Base-by-base conservation (phyloP, 768 basidiomycete species). In the Nidularia sp. region DNA sequence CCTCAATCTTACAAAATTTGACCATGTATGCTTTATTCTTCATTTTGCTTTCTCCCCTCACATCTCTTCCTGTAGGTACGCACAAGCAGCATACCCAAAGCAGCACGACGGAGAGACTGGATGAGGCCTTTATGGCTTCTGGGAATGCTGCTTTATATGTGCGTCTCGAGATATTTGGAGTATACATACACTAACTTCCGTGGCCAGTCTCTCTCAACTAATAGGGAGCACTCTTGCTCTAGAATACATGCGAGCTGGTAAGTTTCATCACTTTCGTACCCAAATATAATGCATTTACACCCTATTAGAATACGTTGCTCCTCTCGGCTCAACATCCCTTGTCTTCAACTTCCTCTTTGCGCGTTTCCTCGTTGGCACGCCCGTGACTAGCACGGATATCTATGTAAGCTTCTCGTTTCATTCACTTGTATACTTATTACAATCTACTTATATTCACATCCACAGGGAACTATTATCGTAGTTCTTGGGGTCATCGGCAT, bases 311-410 rank as follows among this genome's bases (percentile, higher is more conserved):
- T 98, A 97, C 66, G 95, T 98, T 51, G 96, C 96, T 1, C 95
- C 95, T 2, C 79, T 98, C 3, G 95, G 96, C 10, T 93, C 92
- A 0, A 89, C 93, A 8, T 90, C 93, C 9, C 83, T 98, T 55
- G 84, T 98, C 51, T 98, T 98, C 75, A 98, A 98, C 67, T 95
- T 97, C 65, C 75, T 97, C 35, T 96, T 97, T 66, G 96, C 96
- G 35, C 83, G 88, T 59, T 88, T 93, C 62, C 78, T 93, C 53
- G 86, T 92, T 5, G 90, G 90, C 35, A 90, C 88, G 4, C 89
- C 91, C 1, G 89, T 95, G 36, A 92, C 89, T 42, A 81, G 71
- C 52, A 87, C 80, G 34, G 93, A 95, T 64, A 89, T 94, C 34
- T 86, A 89, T 62, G 90, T 88, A 60, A 55, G 84, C 66, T 8